Evolutionary conservation across 176 grass and related monocot species (phyloP).

Genomic region (Lolium rigidum): DNA sequence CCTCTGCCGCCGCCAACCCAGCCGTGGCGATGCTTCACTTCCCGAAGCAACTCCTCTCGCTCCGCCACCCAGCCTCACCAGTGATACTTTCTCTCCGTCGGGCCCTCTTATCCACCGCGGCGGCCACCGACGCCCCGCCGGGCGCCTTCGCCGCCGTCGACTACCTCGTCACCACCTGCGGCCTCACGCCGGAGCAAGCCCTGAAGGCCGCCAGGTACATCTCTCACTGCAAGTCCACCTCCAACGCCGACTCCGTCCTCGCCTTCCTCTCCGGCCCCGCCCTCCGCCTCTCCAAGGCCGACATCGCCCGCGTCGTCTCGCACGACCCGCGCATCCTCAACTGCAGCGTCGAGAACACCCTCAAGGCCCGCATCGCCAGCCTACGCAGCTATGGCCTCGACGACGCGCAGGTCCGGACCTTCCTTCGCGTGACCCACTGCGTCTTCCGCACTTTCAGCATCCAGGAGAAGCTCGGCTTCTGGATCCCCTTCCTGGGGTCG

Average conservation of each 20-base stretch:
- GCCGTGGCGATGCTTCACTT: constrained; percentile 23
- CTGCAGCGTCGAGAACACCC: constrained; percentile 55
- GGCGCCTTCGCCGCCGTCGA: constrained; percentile 17
- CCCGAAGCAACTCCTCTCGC: constrained; percentile 3
- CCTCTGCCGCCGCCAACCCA: neutral
- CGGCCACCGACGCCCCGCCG: neutral
- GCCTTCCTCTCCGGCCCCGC: constrained; percentile 46
- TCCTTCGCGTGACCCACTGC: neutral
- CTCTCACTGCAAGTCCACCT: constrained; percentile 37
- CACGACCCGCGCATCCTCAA: constrained; percentile 43
- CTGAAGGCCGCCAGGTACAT: constrained; percentile 14
- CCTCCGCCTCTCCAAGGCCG: constrained; percentile 46
- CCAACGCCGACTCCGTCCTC: constrained; percentile 41
- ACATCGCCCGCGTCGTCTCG: constrained; percentile 42
- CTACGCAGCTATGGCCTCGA: constrained; percentile 51
- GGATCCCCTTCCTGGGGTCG: constrained; percentile 45
- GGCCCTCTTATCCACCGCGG: neutral
- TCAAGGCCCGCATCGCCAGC: constrained; percentile 36
- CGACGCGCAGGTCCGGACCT: constrained; percentile 18
- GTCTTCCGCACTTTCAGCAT: constrained; percentile 37
- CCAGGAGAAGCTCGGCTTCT: constrained; percentile 56
- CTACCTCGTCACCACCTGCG: constrained; percentile 52
- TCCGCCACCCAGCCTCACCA: neutral
- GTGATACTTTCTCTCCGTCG: neutral
- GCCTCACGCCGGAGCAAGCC: constrained; percentile 42